phyloP scores from a whole-genome alignment of 495 filamentous ascomycete species.

The Polyplosphaeria fusca region DNA sequence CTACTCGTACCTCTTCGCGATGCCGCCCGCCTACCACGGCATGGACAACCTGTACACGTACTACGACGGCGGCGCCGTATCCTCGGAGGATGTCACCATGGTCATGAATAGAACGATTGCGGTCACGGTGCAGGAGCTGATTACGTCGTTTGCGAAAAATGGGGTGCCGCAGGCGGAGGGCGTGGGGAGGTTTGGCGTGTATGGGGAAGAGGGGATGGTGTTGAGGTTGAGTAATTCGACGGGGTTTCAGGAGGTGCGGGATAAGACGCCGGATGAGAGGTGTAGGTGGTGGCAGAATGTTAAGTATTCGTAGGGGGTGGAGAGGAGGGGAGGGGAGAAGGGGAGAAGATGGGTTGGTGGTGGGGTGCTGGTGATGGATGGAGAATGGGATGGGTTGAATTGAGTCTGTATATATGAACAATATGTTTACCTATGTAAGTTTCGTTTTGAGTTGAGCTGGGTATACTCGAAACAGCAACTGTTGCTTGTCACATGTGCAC shows the following conservation, averaged over 20 bases:
- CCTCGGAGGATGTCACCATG: conserved; percentile 26
- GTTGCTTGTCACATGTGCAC: too few relatives aligned
- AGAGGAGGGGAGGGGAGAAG: background rate
- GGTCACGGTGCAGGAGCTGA: conserved; percentile 54
- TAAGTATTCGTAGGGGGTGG: background rate
- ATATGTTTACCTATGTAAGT: too few relatives aligned
- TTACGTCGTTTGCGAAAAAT: conserved; percentile 53
- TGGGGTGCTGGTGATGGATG: too few relatives aligned
- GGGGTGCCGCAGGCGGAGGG: conserved; percentile 45
- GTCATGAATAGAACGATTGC: conserved; percentile 50
- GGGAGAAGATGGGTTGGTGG: background rate
- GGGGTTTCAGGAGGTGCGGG: conserved; percentile 43
- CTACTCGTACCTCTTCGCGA: conserved; percentile 58
- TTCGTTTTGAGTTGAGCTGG: too few relatives aligned
- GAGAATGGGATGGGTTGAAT: too few relatives aligned
- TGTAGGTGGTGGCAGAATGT: conserved; percentile 49
- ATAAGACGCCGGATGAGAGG: conserved; percentile 46
- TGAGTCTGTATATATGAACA: too few relatives aligned
- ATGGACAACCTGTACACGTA: conserved; percentile 53
- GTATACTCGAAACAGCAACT: too few relatives aligned
- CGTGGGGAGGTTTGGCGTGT: conserved; percentile 43
- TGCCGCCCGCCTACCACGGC: conserved; percentile 55
- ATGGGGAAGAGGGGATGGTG: conserved; percentile 42
- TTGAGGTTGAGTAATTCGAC: conserved; percentile 42
- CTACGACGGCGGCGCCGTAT: conserved; percentile 48